Evolutionary conservation across 352 stramenopile genomes (phyloP).

Genomic region (Globisporangium camurandrum): DNA sequence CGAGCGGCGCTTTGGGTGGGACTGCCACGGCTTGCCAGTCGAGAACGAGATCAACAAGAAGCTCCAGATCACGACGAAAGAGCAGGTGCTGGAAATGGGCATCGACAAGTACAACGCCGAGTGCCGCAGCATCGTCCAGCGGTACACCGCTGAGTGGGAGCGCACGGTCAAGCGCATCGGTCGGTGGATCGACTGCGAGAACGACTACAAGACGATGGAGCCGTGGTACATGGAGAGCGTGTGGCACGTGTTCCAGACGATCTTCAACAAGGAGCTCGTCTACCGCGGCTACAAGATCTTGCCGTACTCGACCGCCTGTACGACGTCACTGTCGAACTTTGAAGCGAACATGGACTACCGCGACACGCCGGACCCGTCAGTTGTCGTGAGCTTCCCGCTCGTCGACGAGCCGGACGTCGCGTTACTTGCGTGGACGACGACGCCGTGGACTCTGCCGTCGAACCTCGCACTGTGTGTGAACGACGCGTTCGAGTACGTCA

Average conservation of each 20-base stretch:
- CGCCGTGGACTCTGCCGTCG: conserved; percentile 98
- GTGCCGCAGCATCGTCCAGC: conserved; percentile 95
- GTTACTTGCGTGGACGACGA: conserved; percentile 98
- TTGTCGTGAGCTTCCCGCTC: conserved; percentile 96
- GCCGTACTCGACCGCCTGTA: conserved; percentile 97
- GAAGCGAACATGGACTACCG: conserved; percentile 99
- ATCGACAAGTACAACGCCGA: conserved; percentile 98
- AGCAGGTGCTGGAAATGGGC: conserved; percentile 97
- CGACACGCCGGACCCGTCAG: conserved; percentile 95
- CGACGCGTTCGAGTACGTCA: conserved; percentile 95
- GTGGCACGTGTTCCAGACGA: conserved; percentile 98
- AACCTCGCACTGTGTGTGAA: conserved; percentile 99
- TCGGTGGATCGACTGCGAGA: conserved; percentile 99
- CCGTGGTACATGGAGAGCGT: conserved; percentile 99
- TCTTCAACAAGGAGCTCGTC: conserved; percentile 98
- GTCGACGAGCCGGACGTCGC: conserved; percentile 80
- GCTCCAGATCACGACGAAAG: conserved; percentile 94
- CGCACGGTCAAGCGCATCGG: conserved; percentile 95
- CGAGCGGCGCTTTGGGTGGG: conserved; percentile 96
- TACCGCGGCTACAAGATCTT: conserved; percentile 99
- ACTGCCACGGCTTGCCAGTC: conserved; percentile 98
- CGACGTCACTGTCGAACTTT: conserved; percentile 99
- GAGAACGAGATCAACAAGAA: conserved; percentile 99
- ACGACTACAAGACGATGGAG: conserved; percentile 99
- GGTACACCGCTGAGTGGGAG: conserved; percentile 99